Conservation (phyloP, 2,329 filamentous ascomycete genomes). For the Fusarium pseudograminearum region DNA sequence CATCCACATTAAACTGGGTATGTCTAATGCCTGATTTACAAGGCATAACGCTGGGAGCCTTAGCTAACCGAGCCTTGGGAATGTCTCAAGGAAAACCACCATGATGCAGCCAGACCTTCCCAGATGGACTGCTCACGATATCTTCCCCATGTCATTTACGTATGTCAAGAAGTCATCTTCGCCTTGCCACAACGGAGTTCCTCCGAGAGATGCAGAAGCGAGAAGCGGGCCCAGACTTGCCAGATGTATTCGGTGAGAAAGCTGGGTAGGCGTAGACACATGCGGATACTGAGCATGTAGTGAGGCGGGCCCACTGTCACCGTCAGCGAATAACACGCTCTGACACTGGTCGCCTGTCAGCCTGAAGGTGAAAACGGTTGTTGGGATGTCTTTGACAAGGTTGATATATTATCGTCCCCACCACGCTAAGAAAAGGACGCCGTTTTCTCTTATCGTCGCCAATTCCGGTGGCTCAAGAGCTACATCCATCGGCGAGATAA, state of each 20-base stretch:
- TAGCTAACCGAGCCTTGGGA: constrained; percentile 6
- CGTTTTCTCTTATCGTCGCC: constrained; percentile 15
- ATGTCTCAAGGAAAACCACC: constrained; percentile 27
- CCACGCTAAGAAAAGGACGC: constrained; percentile 8
- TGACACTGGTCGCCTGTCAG: not conserved
- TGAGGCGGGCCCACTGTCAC: constrained; percentile 11
- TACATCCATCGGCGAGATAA: not conserved
- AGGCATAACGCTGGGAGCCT: not conserved
- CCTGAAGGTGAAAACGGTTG: constrained; percentile 14
- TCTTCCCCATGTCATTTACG: constrained; percentile 17
- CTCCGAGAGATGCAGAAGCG: constrained; percentile 21
- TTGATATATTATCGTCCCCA: constrained; percentile 19
- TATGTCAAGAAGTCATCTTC: constrained; percentile 6
- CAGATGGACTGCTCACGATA: constrained; percentile 28
- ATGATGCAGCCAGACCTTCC: constrained; percentile 29
- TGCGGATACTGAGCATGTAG: not conserved
- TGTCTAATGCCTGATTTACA: not conserved
- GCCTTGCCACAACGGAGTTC: constrained; percentile 33
- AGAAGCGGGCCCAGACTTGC: constrained; percentile 4
- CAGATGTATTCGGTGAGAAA: constrained; percentile 1
- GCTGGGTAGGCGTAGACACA: not conserved
- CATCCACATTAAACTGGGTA: not conserved
- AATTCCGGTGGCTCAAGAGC: constrained; percentile 21
- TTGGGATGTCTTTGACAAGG: constrained; percentile 16
- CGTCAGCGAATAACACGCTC: constrained; percentile 10